Percentiles rank a stretch among this genome's conserved stretches.
Conservation (phyloP, 768 basidiomycete species). For the Sporobolomyces phaffii region DNA sequence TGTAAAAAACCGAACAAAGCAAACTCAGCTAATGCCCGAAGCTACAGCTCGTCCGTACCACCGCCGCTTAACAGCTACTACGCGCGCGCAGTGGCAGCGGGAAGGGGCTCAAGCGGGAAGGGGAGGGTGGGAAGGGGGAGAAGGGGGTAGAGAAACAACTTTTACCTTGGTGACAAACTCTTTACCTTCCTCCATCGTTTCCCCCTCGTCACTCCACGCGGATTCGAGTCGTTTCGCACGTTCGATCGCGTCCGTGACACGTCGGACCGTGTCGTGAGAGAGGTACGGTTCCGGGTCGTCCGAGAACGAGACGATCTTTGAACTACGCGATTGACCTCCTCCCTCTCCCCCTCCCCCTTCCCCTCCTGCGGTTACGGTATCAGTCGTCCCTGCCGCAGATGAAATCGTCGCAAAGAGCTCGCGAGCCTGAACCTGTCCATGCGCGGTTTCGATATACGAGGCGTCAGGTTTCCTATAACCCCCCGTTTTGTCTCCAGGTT, state of each 20-base stretch:
- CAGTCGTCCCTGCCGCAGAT: too few species aligned
- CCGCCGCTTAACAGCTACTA: too few species aligned
- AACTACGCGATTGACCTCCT: background rate
- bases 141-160: too few species aligned
- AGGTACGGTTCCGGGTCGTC: slow-evolving; percentile 35
- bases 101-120: too few species aligned
- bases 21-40: too few species aligned
- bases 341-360: too few species aligned
- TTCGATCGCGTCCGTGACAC: slow-evolving; percentile 54
- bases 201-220: slow-evolving; percentile 3
- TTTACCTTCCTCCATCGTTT: slow-evolving; percentile 55
- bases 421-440: slow-evolving; percentile 64
- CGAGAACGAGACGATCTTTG: slow-evolving; percentile 21
- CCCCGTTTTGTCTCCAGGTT: background rate
- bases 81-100: too few species aligned
- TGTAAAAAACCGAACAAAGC: too few species aligned
- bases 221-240: slow-evolving; percentile 35
- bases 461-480: too few species aligned
- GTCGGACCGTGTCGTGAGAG: slow-evolving; percentile 61
- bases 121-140: too few species aligned
- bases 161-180: slow-evolving; percentile 69
- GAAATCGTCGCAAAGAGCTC: slow-evolving; percentile 68
- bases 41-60: too few species aligned
- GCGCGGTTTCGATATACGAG: background rate
- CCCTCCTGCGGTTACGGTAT: too few species aligned